A percentile compares a stretch with the other conserved stretches of the same genome.
These are phyloP conservation scores for Diaporthe vexans DNA, from an alignment of 2,329 filamentous ascomycete species.

Conservation along the genomic window DNA sequence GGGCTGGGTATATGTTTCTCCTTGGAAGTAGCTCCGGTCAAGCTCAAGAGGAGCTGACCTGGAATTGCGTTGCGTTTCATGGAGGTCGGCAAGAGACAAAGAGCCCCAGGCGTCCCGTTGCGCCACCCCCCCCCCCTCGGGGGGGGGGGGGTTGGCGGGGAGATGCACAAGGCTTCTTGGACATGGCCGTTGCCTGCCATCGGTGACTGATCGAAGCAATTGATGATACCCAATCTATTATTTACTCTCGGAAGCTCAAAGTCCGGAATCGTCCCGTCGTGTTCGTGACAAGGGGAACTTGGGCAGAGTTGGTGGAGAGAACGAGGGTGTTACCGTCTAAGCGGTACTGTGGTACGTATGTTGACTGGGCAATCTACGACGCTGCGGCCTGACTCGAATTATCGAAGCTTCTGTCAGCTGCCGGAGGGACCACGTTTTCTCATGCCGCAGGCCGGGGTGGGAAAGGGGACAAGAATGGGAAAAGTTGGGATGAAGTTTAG, in stretches of 20 bases:
- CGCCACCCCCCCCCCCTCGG: no score
- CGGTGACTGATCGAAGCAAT: conserved; percentile 19
- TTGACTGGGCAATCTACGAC: conserved; percentile 22
- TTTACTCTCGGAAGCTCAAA: conserved; percentile 46
- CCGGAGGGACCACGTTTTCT: conserved; percentile 29
- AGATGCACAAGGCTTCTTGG: neutral
- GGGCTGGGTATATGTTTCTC: conserved; percentile 18
- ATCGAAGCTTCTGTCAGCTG: conserved; percentile 26
- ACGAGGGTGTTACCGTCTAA: conserved; percentile 19
- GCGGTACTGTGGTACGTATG: conserved; percentile 9
- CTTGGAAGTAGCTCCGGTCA: conserved; percentile 17
- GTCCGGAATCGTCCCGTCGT: conserved; percentile 9
- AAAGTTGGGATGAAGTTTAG: conserved; percentile 32
- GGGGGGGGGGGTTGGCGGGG: neutral
- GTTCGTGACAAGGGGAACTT: conserved; percentile 16
- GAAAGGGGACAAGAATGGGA: neutral
- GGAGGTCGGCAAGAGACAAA: neutral
- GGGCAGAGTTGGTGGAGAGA: neutral
- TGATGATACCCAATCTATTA: conserved; percentile 38
- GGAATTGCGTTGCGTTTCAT: conserved; percentile 24
- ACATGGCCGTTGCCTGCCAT: neutral
- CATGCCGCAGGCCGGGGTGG: conserved; percentile 14
- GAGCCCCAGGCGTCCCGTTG: neutral
- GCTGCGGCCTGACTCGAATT: conserved; percentile 18
- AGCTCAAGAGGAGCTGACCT: neutral